These are phyloP conservation scores for Chaetomium sp. DNA, from an alignment of 2,329 filamentous ascomycete species.

Conservation along the genomic window DNA sequence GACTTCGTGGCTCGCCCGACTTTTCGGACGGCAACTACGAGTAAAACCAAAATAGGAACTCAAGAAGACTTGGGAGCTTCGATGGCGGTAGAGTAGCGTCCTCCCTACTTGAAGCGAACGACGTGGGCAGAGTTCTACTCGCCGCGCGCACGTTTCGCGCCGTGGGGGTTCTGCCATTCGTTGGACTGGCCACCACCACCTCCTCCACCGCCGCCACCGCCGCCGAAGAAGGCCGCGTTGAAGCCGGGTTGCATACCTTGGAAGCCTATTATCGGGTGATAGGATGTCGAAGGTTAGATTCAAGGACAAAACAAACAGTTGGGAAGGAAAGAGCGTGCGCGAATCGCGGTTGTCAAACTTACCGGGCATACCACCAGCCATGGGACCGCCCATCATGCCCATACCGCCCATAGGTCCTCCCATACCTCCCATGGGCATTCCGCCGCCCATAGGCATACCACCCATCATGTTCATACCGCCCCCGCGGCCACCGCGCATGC, in stretches of 20 bases:
- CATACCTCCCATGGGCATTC: constrained; percentile 36
- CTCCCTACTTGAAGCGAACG: not conserved
- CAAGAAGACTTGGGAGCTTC: not conserved
- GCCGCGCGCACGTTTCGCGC: constrained; percentile 70
- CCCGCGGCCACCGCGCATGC: constrained; percentile 46
- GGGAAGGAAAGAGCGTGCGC: constrained; percentile 6
- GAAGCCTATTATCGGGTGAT: constrained; percentile 44
- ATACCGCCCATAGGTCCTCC: constrained; percentile 32
- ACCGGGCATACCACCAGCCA: constrained; percentile 49
- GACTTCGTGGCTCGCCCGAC: no score
- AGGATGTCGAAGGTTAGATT: constrained; percentile 1
- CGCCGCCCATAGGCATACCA: constrained; percentile 28
- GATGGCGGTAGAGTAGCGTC: not conserved
- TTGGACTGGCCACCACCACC: constrained; percentile 34
- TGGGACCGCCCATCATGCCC: constrained; percentile 43
- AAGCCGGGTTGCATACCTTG: constrained; percentile 64
- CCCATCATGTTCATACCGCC: constrained; percentile 38
- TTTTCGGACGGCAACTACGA: no score
- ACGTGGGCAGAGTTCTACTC: constrained; percentile 40
- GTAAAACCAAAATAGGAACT: not conserved
- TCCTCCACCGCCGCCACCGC: constrained; percentile 32
- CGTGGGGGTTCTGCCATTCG: constrained; percentile 72
- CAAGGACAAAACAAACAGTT: not conserved
- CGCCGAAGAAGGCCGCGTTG: constrained; percentile 65
- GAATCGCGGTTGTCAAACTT: constrained; percentile 31